Evolutionary conservation across 2,329 filamentous ascomycete genomes (phyloP), one percentile per base, ranked within the genome.

Genomic region (Thelonectria olida): DNA sequence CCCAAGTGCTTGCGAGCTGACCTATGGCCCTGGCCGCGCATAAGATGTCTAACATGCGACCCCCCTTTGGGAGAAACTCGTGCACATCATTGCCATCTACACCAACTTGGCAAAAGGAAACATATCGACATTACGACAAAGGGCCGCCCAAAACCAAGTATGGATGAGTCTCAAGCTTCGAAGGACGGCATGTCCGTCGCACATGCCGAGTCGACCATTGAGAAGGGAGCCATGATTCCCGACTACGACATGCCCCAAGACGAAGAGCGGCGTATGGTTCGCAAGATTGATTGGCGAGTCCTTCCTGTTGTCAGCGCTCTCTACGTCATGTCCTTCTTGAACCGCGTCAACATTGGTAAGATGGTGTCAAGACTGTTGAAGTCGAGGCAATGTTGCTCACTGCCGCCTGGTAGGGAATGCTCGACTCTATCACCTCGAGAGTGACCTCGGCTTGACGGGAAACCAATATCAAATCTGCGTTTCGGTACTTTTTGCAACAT

Each of bases 381-480:
- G 4, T 10, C 28, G 7, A 6, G 31, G 15, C 7, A 41, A 12
- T 20, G 4, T 41, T 17, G n/a, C n/a, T 25, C 20, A 22, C 20
- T 25, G 13, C 6, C 39, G 19, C n/a, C 6, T 5, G 2, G 38
- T 56, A 25, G 88, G 89, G 52, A 92, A 92, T 75, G 90, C 89
- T n/a, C 81, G 85, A 5, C 79, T 92, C 2, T 91, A 90, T 69
- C 83, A 84, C 1, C 74, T 92, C 23, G 87, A 91, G 70, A 74
- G 84, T 55, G 89, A 91, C 64, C 79, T 92, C 7, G 76, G 80
- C 22, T 79, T 93, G 65, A 76, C 78, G 17, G 81, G 85, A 2
- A 82, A 83, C 36, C 88, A 93, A 71, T 94, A 90, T 73, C 90
- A 93, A 72, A 82, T 87, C 22, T 83, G 85, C 20, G 86, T 90